phyloP scores from a whole-genome alignment of 257 asterid species.

The Fraxinus anomala region DNA sequence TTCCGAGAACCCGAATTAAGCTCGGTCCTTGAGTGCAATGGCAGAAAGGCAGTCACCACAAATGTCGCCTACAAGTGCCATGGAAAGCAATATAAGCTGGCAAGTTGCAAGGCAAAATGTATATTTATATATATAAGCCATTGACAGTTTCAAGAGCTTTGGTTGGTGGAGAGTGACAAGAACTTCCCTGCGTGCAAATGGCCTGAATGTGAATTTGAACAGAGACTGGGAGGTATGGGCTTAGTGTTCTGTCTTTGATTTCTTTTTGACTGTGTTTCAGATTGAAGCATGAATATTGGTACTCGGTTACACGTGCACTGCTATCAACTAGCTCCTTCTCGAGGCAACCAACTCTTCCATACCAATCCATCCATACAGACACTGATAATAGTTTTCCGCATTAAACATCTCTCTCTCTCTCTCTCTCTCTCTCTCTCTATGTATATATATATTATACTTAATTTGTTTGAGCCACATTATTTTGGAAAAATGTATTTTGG shows the following conservation, averaged over 20 bases:
- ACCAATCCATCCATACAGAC: no score
- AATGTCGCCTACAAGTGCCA: not conserved
- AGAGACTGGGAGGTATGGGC: not conserved
- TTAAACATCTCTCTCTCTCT: no score
- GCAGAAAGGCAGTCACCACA: not conserved
- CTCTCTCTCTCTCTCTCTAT: no score
- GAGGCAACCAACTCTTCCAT: not conserved
- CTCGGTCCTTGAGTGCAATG: not conserved
- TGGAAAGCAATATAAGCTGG: not conserved
- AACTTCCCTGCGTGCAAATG: not conserved
- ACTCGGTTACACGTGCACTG: constrained; percentile 1
- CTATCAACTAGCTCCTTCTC: not conserved
- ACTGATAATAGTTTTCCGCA: no score
- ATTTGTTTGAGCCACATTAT: no score
- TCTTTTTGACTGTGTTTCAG: not conserved
- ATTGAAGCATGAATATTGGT: not conserved
- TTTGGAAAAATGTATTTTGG: no score
- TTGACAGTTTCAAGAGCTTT: not conserved
- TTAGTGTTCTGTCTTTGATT: not conserved
- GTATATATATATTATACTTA: no score
- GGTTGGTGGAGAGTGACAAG: not conserved
- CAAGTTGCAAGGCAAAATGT: not conserved
- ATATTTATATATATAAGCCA: not conserved
- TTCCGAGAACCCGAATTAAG: not conserved
- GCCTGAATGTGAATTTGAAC: not conserved